These are phyloP conservation scores for Starmerella sirachaensis DNA, from an alignment of 805 yeast genomes.

Conservation along the genomic window DNA sequence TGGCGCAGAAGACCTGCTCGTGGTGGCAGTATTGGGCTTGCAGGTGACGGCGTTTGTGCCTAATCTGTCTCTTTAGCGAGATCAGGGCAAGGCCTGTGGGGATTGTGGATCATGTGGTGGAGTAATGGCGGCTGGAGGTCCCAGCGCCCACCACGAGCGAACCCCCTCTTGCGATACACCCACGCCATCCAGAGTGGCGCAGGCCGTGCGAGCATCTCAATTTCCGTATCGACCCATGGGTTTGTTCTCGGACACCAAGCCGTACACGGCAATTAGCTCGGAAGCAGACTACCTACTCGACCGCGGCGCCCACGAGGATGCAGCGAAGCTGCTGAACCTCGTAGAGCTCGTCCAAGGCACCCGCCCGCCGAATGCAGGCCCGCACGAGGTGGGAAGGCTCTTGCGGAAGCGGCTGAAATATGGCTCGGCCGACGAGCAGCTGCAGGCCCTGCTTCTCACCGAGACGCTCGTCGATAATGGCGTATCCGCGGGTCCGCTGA, in stretches of 20 bases:
- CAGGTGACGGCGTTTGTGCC: too few species aligned
- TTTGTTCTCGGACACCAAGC: conserved; percentile 27
- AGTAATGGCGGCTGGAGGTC: too few species aligned
- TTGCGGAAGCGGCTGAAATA: conserved; percentile 79
- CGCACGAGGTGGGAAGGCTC: conserved; percentile 81
- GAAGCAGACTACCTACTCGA: conserved; percentile 30
- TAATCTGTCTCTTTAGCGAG: too few species aligned
- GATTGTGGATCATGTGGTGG: too few species aligned
- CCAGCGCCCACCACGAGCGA: too few species aligned
- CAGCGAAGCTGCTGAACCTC: conserved; percentile 45
- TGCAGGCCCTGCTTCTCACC: conserved; percentile 52
- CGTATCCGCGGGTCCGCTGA: conserved; percentile 15
- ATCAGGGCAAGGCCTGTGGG: too few species aligned
- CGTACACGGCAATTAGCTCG: conserved; percentile 35
- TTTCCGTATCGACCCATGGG: too few species aligned
- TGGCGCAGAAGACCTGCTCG: too few species aligned
- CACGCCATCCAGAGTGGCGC: too few species aligned
- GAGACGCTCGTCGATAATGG: conserved; percentile 49
- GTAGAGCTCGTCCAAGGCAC: conserved; percentile 40
- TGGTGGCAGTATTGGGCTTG: too few species aligned
- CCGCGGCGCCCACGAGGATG: conserved; percentile 29
- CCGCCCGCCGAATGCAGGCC: conserved; percentile 28
- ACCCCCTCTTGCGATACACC: too few species aligned
- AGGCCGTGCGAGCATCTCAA: too few species aligned
- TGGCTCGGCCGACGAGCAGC: conserved; percentile 55